Conservation (phyloP, 2,329 filamentous ascomycete species). For the Colletotrichum ledebouriae region DNA sequence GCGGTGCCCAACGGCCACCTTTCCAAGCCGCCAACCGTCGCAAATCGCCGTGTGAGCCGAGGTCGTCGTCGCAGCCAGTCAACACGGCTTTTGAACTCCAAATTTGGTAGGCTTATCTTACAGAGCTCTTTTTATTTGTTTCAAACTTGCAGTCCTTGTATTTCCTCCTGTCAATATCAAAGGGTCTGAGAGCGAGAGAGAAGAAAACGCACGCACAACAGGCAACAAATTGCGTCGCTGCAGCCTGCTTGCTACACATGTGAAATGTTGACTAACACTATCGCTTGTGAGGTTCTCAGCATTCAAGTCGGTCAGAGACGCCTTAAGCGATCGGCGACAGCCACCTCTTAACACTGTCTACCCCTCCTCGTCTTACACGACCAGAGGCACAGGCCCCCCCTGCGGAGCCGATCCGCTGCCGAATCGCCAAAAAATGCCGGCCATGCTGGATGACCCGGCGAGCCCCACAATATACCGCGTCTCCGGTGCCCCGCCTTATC, state of each 20-base stretch:
- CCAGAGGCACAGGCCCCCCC: constrained; percentile 22
- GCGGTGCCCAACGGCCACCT: constrained; percentile 3
- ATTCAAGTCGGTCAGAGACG: constrained; percentile 17
- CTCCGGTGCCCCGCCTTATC: constrained; percentile 75
- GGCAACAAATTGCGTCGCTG: neutral
- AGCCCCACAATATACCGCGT: constrained; percentile 78
- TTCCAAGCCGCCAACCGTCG: constrained; percentile 20
- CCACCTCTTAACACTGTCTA: constrained; percentile 6
- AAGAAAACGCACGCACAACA: neutral
- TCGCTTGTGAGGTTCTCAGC: constrained; percentile 16
- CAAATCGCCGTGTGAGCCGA: constrained; percentile 26
- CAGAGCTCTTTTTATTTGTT: constrained; percentile 36
- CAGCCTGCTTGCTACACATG: constrained; percentile 30
- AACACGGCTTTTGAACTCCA: neutral
- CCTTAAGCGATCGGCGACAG: constrained; percentile 11
- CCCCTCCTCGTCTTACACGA: neutral
- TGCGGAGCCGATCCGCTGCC: constrained; percentile 15
- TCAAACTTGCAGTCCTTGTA: neutral
- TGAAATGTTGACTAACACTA: constrained; percentile 40
- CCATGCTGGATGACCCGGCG: constrained; percentile 82
- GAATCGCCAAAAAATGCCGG: constrained; percentile 71
- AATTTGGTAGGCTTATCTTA: constrained; percentile 40
- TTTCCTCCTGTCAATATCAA: neutral
- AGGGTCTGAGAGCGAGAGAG: constrained; percentile 10
- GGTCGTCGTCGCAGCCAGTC: constrained; percentile 14